phyloP scores from a whole-genome alignment of 352 stramenopile species.

The Halophytophthora polymorphica region DNA sequence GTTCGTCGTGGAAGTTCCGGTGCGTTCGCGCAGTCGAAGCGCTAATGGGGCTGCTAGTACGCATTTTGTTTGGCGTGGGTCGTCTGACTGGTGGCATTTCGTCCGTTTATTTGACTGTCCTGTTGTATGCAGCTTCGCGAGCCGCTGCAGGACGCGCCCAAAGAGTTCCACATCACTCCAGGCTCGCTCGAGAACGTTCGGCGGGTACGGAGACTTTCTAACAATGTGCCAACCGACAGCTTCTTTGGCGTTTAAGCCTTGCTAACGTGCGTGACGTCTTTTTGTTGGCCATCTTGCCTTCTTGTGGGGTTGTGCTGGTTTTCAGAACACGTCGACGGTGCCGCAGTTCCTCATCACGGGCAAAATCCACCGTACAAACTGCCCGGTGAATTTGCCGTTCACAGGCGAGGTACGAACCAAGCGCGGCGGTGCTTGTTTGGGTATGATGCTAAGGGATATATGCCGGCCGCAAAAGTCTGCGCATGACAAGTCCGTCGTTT shows the following conservation, averaged over 20 bases:
- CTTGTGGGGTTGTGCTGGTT: not conserved
- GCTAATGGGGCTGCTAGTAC: too few relatives aligned
- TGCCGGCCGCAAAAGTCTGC: too few relatives aligned
- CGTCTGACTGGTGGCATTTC: too few relatives aligned
- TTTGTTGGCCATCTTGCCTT: constrained; percentile 3
- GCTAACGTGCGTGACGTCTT: too few relatives aligned
- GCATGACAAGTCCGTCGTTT: too few relatives aligned
- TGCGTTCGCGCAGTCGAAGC: too few relatives aligned
- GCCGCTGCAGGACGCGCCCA: constrained; percentile 54
- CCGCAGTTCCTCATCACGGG: constrained; percentile 82
- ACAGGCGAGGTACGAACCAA: constrained; percentile 70
- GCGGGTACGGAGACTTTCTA: constrained; percentile 21
- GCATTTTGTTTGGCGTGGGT: not conserved
- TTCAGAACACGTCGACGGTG: constrained; percentile 46
- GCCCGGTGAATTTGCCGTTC: constrained; percentile 86
- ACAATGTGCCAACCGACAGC: too few relatives aligned
- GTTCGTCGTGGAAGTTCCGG: constrained; percentile 91
- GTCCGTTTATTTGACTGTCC: not conserved
- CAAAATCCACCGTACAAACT: constrained; percentile 86
- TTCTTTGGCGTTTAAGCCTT: too few relatives aligned
- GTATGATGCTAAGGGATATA: not conserved
- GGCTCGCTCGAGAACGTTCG: constrained; percentile 83
- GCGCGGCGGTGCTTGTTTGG: constrained; percentile 12
- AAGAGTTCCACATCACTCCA: constrained; percentile 82
- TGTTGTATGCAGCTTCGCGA: constrained; percentile 38